Conservation (phyloP, 768 basidiomycete species). For the Rossbeevera mucosa region DNA sequence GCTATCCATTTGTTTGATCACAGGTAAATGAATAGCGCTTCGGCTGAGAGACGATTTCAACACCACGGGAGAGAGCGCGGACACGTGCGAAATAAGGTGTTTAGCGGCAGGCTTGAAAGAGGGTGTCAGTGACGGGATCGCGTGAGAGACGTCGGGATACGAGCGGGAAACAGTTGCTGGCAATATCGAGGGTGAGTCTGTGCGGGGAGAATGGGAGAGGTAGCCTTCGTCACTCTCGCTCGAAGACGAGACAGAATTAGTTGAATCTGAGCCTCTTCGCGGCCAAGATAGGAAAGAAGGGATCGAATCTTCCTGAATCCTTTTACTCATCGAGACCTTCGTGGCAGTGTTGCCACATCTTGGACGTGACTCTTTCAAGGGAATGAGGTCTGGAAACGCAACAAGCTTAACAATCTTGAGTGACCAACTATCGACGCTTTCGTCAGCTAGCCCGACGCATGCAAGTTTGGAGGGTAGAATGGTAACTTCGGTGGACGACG, state of each 20-base stretch:
- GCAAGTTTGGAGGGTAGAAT: slow-evolving; percentile 67
- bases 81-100: slow-evolving; percentile 33
- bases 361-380: slow-evolving; percentile 19
- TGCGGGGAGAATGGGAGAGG: slow-evolving; percentile 53
- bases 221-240: slow-evolving; percentile 48
- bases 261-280: slow-evolving; percentile 21
- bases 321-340: slow-evolving; percentile 7
- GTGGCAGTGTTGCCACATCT: not conserved
- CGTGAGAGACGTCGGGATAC: slow-evolving; percentile 37
- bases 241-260: slow-evolving; percentile 25
- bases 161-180: slow-evolving; percentile 40
- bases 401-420: slow-evolving; percentile 75
- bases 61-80: slow-evolving; percentile 29
- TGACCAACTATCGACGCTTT: slow-evolving; percentile 65
- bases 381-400: slow-evolving; percentile 69
- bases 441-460: slow-evolving; percentile 71
- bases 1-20: slow-evolving; percentile 12
- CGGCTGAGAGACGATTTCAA: slow-evolving; percentile 8
- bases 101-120: slow-evolving; percentile 37
- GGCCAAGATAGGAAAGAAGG: slow-evolving; percentile 22
- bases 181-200: slow-evolving; percentile 33
- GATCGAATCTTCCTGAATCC: slow-evolving; percentile 11
- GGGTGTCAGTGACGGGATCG: slow-evolving; percentile 26
- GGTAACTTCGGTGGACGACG: slow-evolving; percentile 53
- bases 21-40: slow-evolving; percentile 8